These are phyloP conservation scores for Vaccinium macrocarpon DNA, from an alignment of 148 eudicot species.

Conservation along the genomic window DNA sequence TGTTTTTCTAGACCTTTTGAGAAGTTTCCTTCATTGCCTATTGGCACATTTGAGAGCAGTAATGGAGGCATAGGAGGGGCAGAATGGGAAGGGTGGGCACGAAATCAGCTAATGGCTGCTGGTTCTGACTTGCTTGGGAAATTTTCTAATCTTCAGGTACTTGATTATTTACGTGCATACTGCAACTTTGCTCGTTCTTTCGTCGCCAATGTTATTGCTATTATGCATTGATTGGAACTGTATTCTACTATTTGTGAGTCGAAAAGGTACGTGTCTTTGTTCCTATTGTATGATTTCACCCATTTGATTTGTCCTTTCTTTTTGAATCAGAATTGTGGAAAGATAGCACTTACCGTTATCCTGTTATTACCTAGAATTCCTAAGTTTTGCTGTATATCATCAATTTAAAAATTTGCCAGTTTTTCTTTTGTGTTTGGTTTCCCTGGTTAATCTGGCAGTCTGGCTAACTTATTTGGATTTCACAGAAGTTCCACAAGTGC, in stretches of 20 bases:
- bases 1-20: slow-evolving; percentile 50
- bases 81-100: slow-evolving; percentile 86
- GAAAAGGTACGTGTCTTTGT: background rate
- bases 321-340: background rate
- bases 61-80: slow-evolving; percentile 22
- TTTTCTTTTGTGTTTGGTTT: background rate
- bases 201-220: background rate
- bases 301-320: background rate
- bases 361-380: background rate
- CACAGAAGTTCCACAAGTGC: background rate
- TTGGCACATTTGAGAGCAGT: slow-evolving; percentile 18
- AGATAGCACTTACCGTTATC: background rate
- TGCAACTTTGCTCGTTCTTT: background rate
- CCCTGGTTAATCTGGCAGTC: background rate
- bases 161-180: background rate
- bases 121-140: slow-evolving; percentile 87
- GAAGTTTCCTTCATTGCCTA: slow-evolving; percentile 59
- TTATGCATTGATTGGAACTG: background rate
- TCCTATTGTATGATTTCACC: background rate
- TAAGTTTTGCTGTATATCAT: background rate
- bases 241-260: background rate
- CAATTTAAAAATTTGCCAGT: background rate
- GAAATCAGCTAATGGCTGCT: slow-evolving; percentile 60
- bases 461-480: background rate
- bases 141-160: slow-evolving; percentile 80